Conservation (phyloP, 306 rosid genomes). For the Lathyrus oleraceus region DNA sequence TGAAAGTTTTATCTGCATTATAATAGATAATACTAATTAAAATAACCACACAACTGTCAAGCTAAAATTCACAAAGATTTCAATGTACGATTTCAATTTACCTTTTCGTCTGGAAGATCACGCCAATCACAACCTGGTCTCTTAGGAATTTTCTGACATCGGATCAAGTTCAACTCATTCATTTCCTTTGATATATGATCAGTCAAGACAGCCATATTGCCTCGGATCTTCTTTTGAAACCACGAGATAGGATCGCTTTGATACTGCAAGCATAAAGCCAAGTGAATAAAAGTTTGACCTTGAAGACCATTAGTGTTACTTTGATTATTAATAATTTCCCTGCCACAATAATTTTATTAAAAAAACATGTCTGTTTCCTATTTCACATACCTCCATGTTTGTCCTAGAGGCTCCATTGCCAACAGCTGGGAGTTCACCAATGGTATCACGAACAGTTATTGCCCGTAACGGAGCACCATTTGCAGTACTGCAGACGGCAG, state of each 20-base stretch:
- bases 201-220: constrained; percentile 64
- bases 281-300: neutral
- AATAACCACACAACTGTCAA: neutral
- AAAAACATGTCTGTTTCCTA: neutral
- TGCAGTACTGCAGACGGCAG: constrained; percentile 87
- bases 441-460: constrained; percentile 90
- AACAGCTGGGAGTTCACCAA: constrained; percentile 92
- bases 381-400: constrained; percentile 62
- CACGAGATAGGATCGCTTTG: constrained; percentile 75
- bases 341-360: neutral
- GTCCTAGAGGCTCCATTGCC: constrained; percentile 82
- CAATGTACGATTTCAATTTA: constrained; percentile 44
- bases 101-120: constrained; percentile 92
- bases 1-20: constrained; percentile 65
- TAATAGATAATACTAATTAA: constrained; percentile 24
- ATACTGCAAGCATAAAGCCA: constrained; percentile 53
- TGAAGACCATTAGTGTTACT: neutral
- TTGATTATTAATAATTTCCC: neutral
- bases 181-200: constrained; percentile 96
- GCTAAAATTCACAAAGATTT: constrained; percentile 1
- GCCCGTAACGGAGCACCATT: constrained; percentile 92
- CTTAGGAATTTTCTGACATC: constrained; percentile 89
- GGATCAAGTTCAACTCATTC: constrained; percentile 85
- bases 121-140: constrained; percentile 97
- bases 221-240: constrained; percentile 88